Base-by-base conservation (phyloP, 2,329 filamentous ascomycete genomes). In the Graphium sp. region DNA sequence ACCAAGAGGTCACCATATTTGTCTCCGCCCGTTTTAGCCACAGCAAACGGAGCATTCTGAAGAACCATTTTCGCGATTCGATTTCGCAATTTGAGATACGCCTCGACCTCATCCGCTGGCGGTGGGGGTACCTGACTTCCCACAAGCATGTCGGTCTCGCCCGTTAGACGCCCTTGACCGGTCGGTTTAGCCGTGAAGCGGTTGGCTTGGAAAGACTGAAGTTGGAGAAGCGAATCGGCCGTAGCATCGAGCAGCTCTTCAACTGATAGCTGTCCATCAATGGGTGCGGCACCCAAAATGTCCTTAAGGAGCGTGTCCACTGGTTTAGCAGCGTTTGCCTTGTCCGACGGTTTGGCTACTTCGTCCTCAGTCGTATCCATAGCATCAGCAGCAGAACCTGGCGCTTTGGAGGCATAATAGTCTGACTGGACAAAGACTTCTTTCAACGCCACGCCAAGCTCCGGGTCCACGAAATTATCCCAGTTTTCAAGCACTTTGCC, bases 11-110 rank as follows among this genome's bases (percentile, higher is more conserved):
- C 79, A 18, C 75, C 76, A n/a, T 92, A 55, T 47, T 84, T 79
- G 45, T 91, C 78, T 7, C 83, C 83, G 41, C 91, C 76, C 35
- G 93, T 58, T 42, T 89, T 87, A 5, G 84, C 75, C 15, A 93
- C 78, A 2, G 79, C 80, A 44, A 83, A 89, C 2, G 84, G 84
- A 2, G 84, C 84, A 8, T 93, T 55, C 22, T 66, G 71, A 37
- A 76, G 65, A 34, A 92, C 66, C 36, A 92, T 70, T 18, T 84
- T 56, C 1, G 70, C 59, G 13, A 93, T 57, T 44, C 85, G 81
- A 4, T 74, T 66, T 45, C 78, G 83, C 29, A 93, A 60, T 16
- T 74, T 64, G 37, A 82, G 64, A 45, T 91, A 92, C 0, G 65
- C 68, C 10, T 54, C 47, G 33, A 56, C 53, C 42, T 73, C 67